These are phyloP conservation scores for Casuarina glauca DNA, from an alignment of 306 rosid genomes.

Conservation along the genomic window DNA sequence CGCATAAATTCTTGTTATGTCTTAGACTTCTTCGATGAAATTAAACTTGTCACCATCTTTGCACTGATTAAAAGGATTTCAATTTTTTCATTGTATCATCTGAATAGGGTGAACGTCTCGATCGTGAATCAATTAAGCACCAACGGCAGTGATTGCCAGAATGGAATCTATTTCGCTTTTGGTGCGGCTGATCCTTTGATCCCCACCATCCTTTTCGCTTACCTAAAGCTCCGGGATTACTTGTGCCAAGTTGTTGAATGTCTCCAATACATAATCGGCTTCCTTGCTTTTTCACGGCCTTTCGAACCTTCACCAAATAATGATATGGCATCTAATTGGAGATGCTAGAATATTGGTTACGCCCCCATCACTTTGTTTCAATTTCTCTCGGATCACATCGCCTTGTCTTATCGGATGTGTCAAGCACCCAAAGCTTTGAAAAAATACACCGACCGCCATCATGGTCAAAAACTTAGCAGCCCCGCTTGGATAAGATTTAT, in stretches of 20 bases:
- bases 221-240: slow-evolving; percentile 65
- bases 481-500: slow-evolving; percentile 8
- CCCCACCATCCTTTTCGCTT: slow-evolving; percentile 27
- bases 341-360: slow-evolving; percentile 39
- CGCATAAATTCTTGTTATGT: not conserved
- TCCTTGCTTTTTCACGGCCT: slow-evolving; percentile 31
- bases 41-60: not conserved
- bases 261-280: slow-evolving; percentile 43
- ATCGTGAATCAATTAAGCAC: not conserved
- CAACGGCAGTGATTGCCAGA: slow-evolving; percentile 4
- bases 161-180: slow-evolving; percentile 54
- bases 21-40: not conserved
- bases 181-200: slow-evolving; percentile 35
- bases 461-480: slow-evolving; percentile 21
- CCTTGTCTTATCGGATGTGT: slow-evolving; percentile 40
- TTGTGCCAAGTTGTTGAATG: slow-evolving; percentile 29
- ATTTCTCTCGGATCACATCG: slow-evolving; percentile 13
- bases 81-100: not conserved
- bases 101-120: not conserved
- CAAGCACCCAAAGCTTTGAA: slow-evolving; percentile 51
- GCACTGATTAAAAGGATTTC: not conserved
- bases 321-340: slow-evolving; percentile 35
- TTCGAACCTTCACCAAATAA: slow-evolving; percentile 60
- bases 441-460: slow-evolving; percentile 24
- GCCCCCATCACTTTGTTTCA: slow-evolving; percentile 16